Conservation (phyloP, 441 rosid species). For the California macrophylla region DNA sequence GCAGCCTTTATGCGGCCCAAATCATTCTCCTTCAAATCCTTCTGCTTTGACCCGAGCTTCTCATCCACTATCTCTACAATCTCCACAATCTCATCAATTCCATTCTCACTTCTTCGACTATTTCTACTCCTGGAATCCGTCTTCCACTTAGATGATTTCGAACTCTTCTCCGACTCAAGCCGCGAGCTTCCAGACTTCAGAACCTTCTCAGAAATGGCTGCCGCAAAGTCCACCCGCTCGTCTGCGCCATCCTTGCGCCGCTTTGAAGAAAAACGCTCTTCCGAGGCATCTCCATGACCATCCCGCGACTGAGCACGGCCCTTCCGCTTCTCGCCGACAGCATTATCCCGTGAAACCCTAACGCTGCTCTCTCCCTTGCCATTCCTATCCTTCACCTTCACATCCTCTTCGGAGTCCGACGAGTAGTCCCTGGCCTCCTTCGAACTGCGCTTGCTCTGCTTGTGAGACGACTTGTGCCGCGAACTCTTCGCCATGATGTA, state of each 20-base stretch:
- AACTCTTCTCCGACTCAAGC: slow-evolving; percentile 5
- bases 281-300: not conserved
- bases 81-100: slow-evolving; percentile 1
- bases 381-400: slow-evolving; percentile 5
- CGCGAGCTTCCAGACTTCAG: not conserved
- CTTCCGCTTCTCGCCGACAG: slow-evolving; percentile 4
- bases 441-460: slow-evolving; percentile 2
- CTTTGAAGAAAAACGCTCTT: not conserved
- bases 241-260: not conserved
- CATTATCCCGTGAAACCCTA: not conserved
- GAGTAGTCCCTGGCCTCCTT: not conserved
- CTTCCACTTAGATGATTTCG: slow-evolving; percentile 5
- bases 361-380: not conserved
- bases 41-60: not conserved
- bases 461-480: slow-evolving; percentile 3
- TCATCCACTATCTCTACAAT: not conserved
- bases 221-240: not conserved
- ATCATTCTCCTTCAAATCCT: not conserved
- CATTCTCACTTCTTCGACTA: slow-evolving; percentile 5
- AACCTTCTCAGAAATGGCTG: not conserved
- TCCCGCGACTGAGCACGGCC: not conserved
- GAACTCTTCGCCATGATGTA: not conserved
- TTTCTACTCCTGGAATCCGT: slow-evolving; percentile 2
- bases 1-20: not conserved
- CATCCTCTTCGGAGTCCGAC: not conserved